A percentile compares a stretch with the other conserved stretches of the same genome.
phyloP scores from a whole-genome alignment of 179 eudicot species.

The Sideroxylon spinosum region DNA sequence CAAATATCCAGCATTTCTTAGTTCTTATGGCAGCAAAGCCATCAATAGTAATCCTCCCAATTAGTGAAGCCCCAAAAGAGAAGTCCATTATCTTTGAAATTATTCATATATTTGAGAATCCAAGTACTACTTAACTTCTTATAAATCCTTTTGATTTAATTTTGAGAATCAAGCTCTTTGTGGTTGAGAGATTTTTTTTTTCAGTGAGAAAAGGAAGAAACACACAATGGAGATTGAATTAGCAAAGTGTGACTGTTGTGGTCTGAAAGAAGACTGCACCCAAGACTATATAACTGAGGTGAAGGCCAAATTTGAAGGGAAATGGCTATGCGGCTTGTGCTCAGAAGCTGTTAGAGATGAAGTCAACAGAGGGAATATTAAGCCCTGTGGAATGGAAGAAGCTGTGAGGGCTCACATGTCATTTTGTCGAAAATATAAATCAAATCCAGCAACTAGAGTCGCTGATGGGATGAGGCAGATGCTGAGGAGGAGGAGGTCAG shows the following conservation, averaged over 20 bases:
- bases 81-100: neutral
- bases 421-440: slow-evolving; percentile 56
- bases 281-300: slow-evolving; percentile 57
- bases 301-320: slow-evolving; percentile 58
- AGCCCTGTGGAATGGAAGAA: slow-evolving; percentile 36
- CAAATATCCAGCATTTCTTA: neutral
- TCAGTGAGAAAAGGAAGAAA: neutral
- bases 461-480: slow-evolving; percentile 82
- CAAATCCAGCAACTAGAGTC: slow-evolving; percentile 67
- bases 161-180: no score
- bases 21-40: slow-evolving; percentile 1
- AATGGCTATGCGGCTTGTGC: slow-evolving; percentile 83
- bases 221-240: slow-evolving; percentile 52
- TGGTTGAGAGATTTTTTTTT: no score
- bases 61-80: neutral
- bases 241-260: slow-evolving; percentile 77
- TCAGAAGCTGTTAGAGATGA: slow-evolving; percentile 80
- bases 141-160: neutral
- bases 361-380: slow-evolving; percentile 26
- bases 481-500: slow-evolving; percentile 53
- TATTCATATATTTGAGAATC: neutral
- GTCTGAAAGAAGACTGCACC: slow-evolving; percentile 79
- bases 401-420: slow-evolving; percentile 78
- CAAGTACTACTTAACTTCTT: neutral
- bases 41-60: neutral